Evolutionary conservation across 2,329 filamentous ascomycete genomes (phyloP).

Genomic region (Elsinoe necatrix): DNA sequence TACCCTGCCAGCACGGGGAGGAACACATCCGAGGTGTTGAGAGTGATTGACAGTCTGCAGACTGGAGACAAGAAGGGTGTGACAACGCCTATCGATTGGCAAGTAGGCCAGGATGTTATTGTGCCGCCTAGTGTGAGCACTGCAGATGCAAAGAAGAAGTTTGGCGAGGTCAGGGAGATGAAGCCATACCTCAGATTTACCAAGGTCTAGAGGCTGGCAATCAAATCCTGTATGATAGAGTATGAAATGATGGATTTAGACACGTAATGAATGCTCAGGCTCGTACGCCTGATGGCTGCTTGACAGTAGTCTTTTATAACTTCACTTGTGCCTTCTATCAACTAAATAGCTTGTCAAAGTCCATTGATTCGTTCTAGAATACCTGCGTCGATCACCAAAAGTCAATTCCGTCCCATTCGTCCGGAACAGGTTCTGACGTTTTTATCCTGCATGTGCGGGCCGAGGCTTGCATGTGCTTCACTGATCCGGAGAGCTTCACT

Average conservation of each 20-base stretch:
- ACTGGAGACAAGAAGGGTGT: conserved; percentile 77
- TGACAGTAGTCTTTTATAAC: no score
- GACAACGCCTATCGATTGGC: conserved; percentile 48
- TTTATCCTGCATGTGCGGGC: neutral
- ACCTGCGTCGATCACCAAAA: neutral
- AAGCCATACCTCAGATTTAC: conserved; percentile 68
- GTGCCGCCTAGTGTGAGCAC: conserved; percentile 76
- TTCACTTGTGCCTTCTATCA: neutral
- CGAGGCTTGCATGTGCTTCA: conserved; percentile 1
- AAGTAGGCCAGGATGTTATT: conserved; percentile 82
- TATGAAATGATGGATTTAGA: neutral
- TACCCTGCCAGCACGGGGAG: conserved; percentile 83
- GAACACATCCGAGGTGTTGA: conserved; percentile 49
- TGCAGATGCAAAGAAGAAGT: conserved; percentile 78
- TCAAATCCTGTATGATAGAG: neutral
- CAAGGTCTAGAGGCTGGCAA: conserved; percentile 24
- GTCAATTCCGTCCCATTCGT: conserved; percentile 9
- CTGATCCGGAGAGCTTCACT: neutral
- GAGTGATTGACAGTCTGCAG: conserved; percentile 52
- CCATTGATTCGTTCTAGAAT: neutral
- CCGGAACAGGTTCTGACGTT: neutral
- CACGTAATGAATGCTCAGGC: neutral
- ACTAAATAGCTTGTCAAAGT: neutral
- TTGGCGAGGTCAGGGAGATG: conserved; percentile 60
- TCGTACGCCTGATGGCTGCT: no score